Conservation (phyloP, 1,284 basidiomycete species). For the Pascua guehoae region DNA sequence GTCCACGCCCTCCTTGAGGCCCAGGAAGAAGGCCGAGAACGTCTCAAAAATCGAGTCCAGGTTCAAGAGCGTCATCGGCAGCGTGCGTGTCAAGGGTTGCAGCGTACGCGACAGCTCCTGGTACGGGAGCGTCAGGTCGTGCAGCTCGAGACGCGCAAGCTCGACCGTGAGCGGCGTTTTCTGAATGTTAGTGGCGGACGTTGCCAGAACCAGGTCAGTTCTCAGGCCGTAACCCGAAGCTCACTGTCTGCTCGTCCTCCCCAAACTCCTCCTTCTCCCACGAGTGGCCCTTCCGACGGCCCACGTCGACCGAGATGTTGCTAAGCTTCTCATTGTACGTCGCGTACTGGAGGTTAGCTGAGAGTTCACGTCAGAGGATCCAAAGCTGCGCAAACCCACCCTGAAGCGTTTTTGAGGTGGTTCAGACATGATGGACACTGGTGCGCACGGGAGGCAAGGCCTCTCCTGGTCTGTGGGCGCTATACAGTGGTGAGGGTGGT, state of each 20-base stretch:
- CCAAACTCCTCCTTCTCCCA: constrained; percentile 46
- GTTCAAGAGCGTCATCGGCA: constrained; percentile 77
- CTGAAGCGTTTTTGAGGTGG: constrained; percentile 45
- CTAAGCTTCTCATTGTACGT: constrained; percentile 45
- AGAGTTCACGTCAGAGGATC: neutral
- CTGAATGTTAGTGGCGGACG: constrained; percentile 15
- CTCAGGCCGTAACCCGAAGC: neutral
- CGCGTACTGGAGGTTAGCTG: constrained; percentile 30
- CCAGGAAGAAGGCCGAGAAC: constrained; percentile 55
- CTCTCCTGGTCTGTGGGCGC: too few species aligned
- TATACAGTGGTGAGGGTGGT: too few species aligned
- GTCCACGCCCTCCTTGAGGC: constrained; percentile 30
- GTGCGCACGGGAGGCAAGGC: neutral
- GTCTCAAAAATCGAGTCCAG: constrained; percentile 58
- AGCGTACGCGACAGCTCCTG: constrained; percentile 63
- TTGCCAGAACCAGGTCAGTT: constrained; percentile 1
- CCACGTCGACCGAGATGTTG: constrained; percentile 43
- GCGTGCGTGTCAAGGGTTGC: constrained; percentile 64
- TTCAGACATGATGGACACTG: constrained; percentile 30
- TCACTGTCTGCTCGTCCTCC: constrained; percentile 39
- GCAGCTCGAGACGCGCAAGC: constrained; percentile 48
- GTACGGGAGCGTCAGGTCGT: constrained; percentile 75
- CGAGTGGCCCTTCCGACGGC: constrained; percentile 38
- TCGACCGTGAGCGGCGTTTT: constrained; percentile 44
- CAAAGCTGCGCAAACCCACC: constrained; percentile 22